Evolutionary conservation across 345 rosid species (phyloP), one percentile per base, ranked within the genome.

Genomic region (Citrus reticulata): DNA sequence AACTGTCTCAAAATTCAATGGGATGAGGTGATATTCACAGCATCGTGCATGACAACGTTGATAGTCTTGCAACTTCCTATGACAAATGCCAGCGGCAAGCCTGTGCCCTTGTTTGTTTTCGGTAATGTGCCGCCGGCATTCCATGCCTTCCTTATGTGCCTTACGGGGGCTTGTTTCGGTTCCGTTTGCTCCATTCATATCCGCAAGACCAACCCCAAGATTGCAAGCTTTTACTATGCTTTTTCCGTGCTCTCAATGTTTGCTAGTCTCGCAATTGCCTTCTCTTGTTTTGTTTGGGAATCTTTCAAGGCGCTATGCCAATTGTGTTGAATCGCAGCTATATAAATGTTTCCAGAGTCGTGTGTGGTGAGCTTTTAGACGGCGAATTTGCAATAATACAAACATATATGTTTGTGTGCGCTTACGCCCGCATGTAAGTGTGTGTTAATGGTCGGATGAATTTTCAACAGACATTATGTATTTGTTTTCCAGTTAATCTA

Each of bases 171-270:
- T 4, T 70, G 74, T 29, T 49, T 16, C 20, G 30, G 40, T 2
- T 70, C 61, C 39, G 39, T 51, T 51, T 70, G 74, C 74, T 70
- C 74, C 17, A 70, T 70, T 8, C 14, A 70, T 51, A 19, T 70
- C 61, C 61, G 60, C 14, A 55, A 70, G 30, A 27, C 24, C 6
- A 51, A 19, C 25, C 61, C 61, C 13, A 70, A 51, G 60, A 9
- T 51, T 5, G 74, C 74, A 29, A 30, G 61, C 27, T 27, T 29
- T 51, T 70, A 51, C 22, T 49, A 51, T 29, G 74, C 25, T 4
- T 29, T 70, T 51, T 59, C 40, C 4, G 39, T 49, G 60, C 24
- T 70, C 19, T 51, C 74, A 13, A 16, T 49, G 24, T 5, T 22
- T 29, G 40, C 61, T 0, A 27, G 74, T 51, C 17, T 70, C 1